Percentiles rank a stretch among this genome's conserved stretches.
These are phyloP conservation scores for Chrysosporium keratinophilum DNA, from an alignment of 2,329 filamentous ascomycete species.

Conservation along the genomic window DNA sequence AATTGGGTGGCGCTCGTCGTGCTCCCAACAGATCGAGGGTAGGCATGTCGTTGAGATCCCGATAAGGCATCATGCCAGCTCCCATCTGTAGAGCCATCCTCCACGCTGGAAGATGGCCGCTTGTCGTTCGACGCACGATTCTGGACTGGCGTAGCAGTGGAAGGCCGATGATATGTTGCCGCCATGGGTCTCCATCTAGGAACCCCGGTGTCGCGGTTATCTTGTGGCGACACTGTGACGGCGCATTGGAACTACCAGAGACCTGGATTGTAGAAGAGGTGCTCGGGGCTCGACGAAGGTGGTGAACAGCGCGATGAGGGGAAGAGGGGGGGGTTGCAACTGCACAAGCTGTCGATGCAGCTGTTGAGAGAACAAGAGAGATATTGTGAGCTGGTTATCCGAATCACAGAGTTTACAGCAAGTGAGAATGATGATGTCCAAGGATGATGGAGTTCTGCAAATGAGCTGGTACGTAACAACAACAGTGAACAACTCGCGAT, in stretches of 20 bases:
- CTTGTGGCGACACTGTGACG: slow-evolving; percentile 9
- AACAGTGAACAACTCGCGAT: too few species aligned
- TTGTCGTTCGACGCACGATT: slow-evolving; percentile 31
- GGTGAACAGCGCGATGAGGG: background rate
- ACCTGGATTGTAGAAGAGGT: background rate
- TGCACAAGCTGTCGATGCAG: background rate
- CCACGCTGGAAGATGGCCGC: slow-evolving; percentile 30
- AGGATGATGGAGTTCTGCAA: too few species aligned
- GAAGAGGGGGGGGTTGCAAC: background rate
- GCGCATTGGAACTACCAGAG: slow-evolving; percentile 14
- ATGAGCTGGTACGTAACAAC: too few species aligned
- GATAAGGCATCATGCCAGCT: slow-evolving; percentile 31
- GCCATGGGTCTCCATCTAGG: slow-evolving; percentile 39
- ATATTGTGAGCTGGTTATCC: too few species aligned
- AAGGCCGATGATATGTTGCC: slow-evolving; percentile 35
- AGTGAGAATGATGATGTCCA: too few species aligned
- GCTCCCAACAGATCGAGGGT: slow-evolving; percentile 47
- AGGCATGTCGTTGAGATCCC: slow-evolving; percentile 30
- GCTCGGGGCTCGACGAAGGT: background rate
- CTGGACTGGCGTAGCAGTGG: slow-evolving; percentile 35
- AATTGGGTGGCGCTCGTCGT: slow-evolving; percentile 57
- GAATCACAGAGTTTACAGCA: too few species aligned
- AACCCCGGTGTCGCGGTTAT: slow-evolving; percentile 19
- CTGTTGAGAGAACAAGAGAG: too few species aligned
- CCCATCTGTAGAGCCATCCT: slow-evolving; percentile 30